Base-by-base conservation (phyloP, 805 yeast species). In the Brettanomyces anomalus region DNA sequence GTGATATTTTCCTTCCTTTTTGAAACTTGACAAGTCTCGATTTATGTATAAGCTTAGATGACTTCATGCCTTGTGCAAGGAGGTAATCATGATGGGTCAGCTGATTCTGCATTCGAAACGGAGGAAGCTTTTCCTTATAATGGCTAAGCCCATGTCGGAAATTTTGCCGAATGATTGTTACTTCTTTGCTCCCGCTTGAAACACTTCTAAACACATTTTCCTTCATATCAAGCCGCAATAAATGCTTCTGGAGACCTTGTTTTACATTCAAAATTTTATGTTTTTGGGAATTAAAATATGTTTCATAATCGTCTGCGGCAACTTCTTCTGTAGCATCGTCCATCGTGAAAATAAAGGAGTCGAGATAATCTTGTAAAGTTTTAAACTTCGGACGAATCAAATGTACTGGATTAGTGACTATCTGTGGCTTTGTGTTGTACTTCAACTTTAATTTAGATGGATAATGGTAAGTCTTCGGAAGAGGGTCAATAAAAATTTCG, bases 1-100 rank as follows among this genome's bases (percentile, higher is more conserved):
- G 79, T 0, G 96, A 81, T 5, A 88, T 74, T 49, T 77, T 84
- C 52, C 78, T 76, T 2, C 86, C 77, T 49, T 79, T 71, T n/a
- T 81, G 73, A 14, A 78, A 73, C 48, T 82, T 84, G 20, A 74
- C 72, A 44, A 69, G 76, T 43, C 85, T 71, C 44, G 75, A 71
- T 47, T 81, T 89, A 40, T 74, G 76, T 46, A 87, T 77, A 10
- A 85, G 61, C 49, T 77, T 81, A 4, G 95, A 74, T 50, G 86
- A 74, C 36, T 77, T 71, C 21, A 79, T 58, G 2, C 89, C 94
- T 49, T 90, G 97, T 1, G 80, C 73, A 0, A 87, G 60, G 24
- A 93, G 63, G 58, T 85, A 81, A 53, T 89, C 97, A 37, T 74
- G 73, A 53, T 76, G 81, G 0, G 89, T 76, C 54, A 64, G 48